Evolutionary conservation across 2,329 filamentous ascomycete species (phyloP), one percentile per base, ranked within the genome.

Genomic region (Aspergillus ruber): DNA sequence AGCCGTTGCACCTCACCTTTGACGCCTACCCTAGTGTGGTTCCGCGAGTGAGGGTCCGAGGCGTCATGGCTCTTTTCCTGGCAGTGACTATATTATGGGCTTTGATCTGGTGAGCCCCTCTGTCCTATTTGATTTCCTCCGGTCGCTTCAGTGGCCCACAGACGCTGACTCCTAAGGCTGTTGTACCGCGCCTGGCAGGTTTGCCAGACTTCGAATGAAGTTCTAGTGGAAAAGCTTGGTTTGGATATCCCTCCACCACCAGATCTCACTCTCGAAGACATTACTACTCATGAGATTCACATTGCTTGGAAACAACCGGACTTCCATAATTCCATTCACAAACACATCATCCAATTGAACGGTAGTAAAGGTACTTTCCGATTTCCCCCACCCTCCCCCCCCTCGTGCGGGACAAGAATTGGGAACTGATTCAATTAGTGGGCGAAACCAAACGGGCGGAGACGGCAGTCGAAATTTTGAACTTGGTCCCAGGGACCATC

Each of bases 201-300:
- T 33, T 78, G 96, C 46, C 85, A 88, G 71, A 95, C 91, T 60
- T 90, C 91, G 20, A 89, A 95, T 48, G 88, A 91, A 48, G 84
- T 95, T 54, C 81, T 98, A 42, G 90, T 97, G 60, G 84, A 84
- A 58, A 88, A 96, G 43, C 82, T 98, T 42, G 90, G 91, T 50
- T 84, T 97, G 65, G 93, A 98, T 64, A 91, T 98, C 44, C 93
- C 93, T 51, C 85, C 90, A 53, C 79, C 88, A 20, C 93, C 93
- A 45, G 84, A 90, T 64, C 86, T 97, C 36, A 95, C 90, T 45
- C 81, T 98, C 29, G 89, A 91, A 47, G 89, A 87, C 53, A 93
- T 98, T 59, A 87, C 86, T 57, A 79, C 88, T 23, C 88, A 94
- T 65, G 88, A 90, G 48, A 87, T 94, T 27, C 87, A 90, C 25